Evolutionary conservation across 208 protist genomes (phyloP).

Genomic region (Leishmania turanica): DNA sequence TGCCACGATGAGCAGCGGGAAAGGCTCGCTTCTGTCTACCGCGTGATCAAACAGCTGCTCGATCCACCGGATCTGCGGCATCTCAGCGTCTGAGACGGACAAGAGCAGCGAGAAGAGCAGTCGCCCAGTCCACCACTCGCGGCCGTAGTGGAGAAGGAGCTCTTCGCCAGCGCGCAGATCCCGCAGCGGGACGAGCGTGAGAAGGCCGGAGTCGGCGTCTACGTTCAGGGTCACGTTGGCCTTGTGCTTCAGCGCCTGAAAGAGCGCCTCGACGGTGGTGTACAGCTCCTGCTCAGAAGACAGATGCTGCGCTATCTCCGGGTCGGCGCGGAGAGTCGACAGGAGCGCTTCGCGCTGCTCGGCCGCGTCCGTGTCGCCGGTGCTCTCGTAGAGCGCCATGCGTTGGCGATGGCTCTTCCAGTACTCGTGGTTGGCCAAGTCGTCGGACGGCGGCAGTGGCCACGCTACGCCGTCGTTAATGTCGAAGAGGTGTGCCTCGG

Average conservation of each 20-base stretch:
- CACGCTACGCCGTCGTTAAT: slow-evolving; percentile 83
- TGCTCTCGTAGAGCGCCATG: slow-evolving; percentile 77
- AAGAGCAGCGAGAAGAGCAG: slow-evolving; percentile 70
- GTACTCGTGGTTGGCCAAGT: slow-evolving; percentile 65
- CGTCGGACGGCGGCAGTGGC: slow-evolving; percentile 65
- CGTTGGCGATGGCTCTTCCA: slow-evolving; percentile 62
- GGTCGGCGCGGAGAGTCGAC: slow-evolving; percentile 19
- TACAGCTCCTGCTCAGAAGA: slow-evolving; percentile 36
- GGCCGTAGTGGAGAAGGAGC: slow-evolving; percentile 84
- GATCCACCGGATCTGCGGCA: slow-evolving; percentile 66
- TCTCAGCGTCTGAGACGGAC: slow-evolving; percentile 43
- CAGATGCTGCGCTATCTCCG: not conserved
- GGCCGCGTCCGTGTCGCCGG: slow-evolving; percentile 22
- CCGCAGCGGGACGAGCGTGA: slow-evolving; percentile 65
- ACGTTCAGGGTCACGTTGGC: slow-evolving; percentile 70
- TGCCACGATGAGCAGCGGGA: slow-evolving; percentile 53
- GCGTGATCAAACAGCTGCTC: slow-evolving; percentile 57
- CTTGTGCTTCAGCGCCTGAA: slow-evolving; percentile 59
- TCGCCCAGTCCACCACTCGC: slow-evolving; percentile 86
- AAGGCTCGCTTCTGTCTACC: slow-evolving; percentile 54
- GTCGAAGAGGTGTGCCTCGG: slow-evolving; percentile 81
- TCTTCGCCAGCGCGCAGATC: slow-evolving; percentile 75
- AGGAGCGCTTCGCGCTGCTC: slow-evolving; percentile 26
- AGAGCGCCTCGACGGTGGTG: slow-evolving; percentile 34
- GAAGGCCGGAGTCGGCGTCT: slow-evolving; percentile 46